Conservation (phyloP, 2,329 filamentous ascomycete species). For the Cladophialophora chaetospira region DNA sequence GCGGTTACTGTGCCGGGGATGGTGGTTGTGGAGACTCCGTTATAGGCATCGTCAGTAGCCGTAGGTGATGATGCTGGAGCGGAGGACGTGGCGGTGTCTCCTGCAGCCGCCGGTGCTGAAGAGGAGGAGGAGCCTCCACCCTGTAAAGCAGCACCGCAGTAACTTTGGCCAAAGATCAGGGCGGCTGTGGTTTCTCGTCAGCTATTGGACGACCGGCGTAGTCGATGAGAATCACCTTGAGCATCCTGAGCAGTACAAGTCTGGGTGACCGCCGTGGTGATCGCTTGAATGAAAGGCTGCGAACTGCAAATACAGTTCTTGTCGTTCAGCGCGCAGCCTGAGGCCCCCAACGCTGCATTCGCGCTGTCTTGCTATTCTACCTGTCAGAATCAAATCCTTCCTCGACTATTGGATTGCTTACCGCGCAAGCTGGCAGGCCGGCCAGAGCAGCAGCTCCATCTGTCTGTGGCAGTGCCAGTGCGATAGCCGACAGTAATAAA, state of each 20-base stretch:
- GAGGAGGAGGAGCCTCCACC: background rate
- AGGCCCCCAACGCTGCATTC: slow-evolving; percentile 14
- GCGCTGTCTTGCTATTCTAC: slow-evolving; percentile 22
- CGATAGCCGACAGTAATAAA: slow-evolving; percentile 11
- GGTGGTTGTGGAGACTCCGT: slow-evolving; percentile 17
- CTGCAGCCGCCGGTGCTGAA: background rate
- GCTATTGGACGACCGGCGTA: no score
- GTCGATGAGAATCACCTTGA: slow-evolving; percentile 10
- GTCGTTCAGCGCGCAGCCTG: slow-evolving; percentile 19
- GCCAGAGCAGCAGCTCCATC: slow-evolving; percentile 9
- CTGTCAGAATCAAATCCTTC: background rate
- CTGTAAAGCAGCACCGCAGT: slow-evolving; percentile 18
- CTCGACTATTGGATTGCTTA: slow-evolving; percentile 2
- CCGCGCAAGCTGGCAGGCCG: slow-evolving; percentile 26
- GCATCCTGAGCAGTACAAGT: slow-evolving; percentile 21
- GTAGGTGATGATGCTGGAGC: background rate
- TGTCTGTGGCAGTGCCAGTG: slow-evolving; percentile 21
- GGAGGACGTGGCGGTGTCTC: background rate
- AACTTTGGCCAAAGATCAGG: slow-evolving; percentile 15
- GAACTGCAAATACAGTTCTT: slow-evolving; percentile 25
- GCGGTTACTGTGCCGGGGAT: slow-evolving; percentile 19
- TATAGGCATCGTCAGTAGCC: background rate
- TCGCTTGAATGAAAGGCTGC: slow-evolving; percentile 21
- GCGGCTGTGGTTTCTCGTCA: no score
- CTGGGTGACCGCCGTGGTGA: slow-evolving; percentile 22